Percentiles rank a stretch among this genome's conserved stretches.
These are phyloP conservation scores for Cynanchum wilfordii DNA, from an alignment of 257 asterid genomes.

Conservation along the genomic window DNA sequence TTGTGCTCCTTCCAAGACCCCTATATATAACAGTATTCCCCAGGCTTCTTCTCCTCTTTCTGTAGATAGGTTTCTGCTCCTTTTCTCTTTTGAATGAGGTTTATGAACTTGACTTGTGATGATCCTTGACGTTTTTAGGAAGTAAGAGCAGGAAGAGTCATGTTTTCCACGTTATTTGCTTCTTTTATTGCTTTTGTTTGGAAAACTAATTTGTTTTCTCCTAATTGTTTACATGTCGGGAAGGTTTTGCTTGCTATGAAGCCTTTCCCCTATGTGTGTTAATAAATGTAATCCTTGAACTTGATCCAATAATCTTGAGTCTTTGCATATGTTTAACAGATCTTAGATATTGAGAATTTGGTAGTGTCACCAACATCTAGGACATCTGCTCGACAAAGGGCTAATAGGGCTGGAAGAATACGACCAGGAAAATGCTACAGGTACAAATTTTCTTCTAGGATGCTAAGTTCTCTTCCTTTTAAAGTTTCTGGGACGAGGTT, in stretches of 20 bases:
- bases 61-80: background rate
- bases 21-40: background rate
- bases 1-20: background rate
- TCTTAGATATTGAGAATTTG: constrained; percentile 82
- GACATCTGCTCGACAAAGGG: constrained; percentile 95
- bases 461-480: background rate
- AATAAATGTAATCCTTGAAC: background rate
- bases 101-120: background rate
- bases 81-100: background rate
- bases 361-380: constrained; percentile 89
- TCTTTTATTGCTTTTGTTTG: background rate
- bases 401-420: constrained; percentile 97
- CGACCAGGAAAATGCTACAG: constrained; percentile 98
- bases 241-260: background rate
- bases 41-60: background rate
- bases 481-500: background rate
- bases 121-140: background rate
- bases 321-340: constrained; percentile 37
- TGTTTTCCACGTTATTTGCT: background rate
- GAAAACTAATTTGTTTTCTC: background rate
- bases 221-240: background rate
- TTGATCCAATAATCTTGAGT: background rate
- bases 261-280: background rate
- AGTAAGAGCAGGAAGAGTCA: background rate
- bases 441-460: constrained; percentile 27